Conservation (phyloP, 257 asterid genomes). For the Capsicum pubescens region DNA sequence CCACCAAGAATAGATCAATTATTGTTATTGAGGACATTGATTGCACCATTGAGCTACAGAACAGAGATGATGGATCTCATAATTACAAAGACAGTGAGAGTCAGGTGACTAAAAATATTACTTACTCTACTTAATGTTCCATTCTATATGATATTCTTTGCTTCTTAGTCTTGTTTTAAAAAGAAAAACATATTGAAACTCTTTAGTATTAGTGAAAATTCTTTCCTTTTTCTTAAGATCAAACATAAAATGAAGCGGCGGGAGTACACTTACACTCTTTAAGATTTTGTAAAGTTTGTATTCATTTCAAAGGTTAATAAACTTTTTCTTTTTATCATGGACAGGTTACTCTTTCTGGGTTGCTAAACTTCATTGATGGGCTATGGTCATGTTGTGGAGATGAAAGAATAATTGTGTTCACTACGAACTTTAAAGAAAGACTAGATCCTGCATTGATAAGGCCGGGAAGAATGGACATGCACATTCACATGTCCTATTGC, state of each 20-base stretch:
- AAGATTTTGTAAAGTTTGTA: too few species aligned
- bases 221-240: too few species aligned
- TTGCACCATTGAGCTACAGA: conserved; percentile 37
- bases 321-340: not conserved
- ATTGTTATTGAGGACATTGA: conserved; percentile 45
- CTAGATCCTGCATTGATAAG: conserved; percentile 51
- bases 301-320: not conserved
- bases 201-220: too few species aligned
- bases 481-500: conserved; percentile 48
- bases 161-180: too few species aligned
- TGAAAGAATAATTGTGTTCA: conserved; percentile 48
- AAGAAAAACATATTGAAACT: too few species aligned
- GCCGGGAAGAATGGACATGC: conserved; percentile 55
- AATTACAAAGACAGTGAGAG: conserved; percentile 16
- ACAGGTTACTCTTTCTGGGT: conserved; percentile 40
- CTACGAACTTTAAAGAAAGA: conserved; percentile 45
- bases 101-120: conserved; percentile 22
- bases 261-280: too few species aligned
- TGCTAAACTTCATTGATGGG: conserved; percentile 51
- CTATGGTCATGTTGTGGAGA: conserved; percentile 51
- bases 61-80: conserved; percentile 22
- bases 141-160: not conserved
- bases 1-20: conserved; percentile 34
- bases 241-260: too few species aligned
- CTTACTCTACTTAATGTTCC: not conserved